phyloP scores from a whole-genome alignment of 2,329 filamentous ascomycete genomes.

The Lecanicillium sp. region DNA sequence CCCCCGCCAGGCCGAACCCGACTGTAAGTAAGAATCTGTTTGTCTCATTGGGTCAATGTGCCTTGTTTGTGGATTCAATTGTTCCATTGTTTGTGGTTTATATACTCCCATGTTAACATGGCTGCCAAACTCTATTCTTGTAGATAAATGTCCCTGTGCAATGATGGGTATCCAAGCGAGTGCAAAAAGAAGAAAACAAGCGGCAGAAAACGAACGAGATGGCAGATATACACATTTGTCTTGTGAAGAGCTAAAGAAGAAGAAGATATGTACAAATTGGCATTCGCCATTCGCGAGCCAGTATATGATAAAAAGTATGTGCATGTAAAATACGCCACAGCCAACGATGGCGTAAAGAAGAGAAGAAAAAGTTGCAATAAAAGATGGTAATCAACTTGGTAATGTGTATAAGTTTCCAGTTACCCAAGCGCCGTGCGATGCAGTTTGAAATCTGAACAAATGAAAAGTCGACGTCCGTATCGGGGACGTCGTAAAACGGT shows the following conservation, averaged over 20 bases:
- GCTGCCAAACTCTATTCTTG: slow-evolving; percentile 14
- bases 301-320: slow-evolving; percentile 18
- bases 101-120: background rate
- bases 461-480: background rate
- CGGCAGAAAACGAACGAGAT: slow-evolving; percentile 14
- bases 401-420: slow-evolving; percentile 4
- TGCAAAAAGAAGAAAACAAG: slow-evolving; percentile 19
- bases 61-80: background rate
- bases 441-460: background rate
- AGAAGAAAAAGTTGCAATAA: slow-evolving; percentile 1
- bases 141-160: slow-evolving; percentile 21
- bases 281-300: background rate
- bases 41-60: background rate
- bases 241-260: background rate
- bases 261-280: slow-evolving; percentile 10
- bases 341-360: slow-evolving; percentile 3
- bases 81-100: slow-evolving; percentile 5
- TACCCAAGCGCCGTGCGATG: slow-evolving; percentile 10
- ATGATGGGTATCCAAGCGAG: slow-evolving; percentile 30
- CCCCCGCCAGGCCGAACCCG: no score
- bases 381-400: slow-evolving; percentile 7
- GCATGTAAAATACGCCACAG: slow-evolving; percentile 14
- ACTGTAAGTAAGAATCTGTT: no score
- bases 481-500: background rate
- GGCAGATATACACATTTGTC: slow-evolving; percentile 1